These are phyloP conservation scores for Lagerstroemia speciosa DNA, from an alignment of 345 rosid species.

Conservation along the genomic window DNA sequence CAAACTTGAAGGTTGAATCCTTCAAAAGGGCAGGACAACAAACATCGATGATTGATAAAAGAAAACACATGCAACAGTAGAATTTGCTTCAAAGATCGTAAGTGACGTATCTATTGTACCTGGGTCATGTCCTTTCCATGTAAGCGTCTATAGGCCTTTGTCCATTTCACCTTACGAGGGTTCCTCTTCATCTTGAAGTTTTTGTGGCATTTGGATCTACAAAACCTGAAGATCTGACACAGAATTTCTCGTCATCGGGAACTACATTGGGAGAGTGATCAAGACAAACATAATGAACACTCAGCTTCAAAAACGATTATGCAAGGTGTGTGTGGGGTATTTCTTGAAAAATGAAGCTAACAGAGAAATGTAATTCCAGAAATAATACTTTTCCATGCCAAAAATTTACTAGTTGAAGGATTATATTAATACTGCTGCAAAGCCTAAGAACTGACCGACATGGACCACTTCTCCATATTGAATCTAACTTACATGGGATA, in stretches of 20 bases:
- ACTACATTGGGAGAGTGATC: no score
- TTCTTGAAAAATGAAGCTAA: neutral
- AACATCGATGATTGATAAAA: neutral
- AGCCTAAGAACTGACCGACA: neutral
- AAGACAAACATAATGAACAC: no score
- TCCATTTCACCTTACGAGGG: conserved; percentile 94
- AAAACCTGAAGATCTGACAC: conserved; percentile 69
- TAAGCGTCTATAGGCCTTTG: conserved; percentile 75
- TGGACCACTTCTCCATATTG: neutral
- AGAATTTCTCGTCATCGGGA: neutral
- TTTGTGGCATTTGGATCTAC: conserved; percentile 86
- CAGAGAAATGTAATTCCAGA: neutral
- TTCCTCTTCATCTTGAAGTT: conserved; percentile 98
- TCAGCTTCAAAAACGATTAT: neutral
- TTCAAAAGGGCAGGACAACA: conserved; percentile 6
- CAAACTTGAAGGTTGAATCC: conserved; percentile 92
- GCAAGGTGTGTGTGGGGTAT: neutral
- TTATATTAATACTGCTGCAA: neutral
- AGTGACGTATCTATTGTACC: conserved; percentile 21
- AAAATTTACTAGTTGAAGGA: neutral
- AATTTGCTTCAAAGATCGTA: neutral
- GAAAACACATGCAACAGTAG: neutral
- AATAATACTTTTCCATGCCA: neutral
- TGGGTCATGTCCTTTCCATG: conserved; percentile 97
- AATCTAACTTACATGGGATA: neutral